Evolutionary conservation across 805 yeast genomes (phyloP), one percentile per base, ranked within the genome.

Genomic region (Saturnispora bothae): DNA sequence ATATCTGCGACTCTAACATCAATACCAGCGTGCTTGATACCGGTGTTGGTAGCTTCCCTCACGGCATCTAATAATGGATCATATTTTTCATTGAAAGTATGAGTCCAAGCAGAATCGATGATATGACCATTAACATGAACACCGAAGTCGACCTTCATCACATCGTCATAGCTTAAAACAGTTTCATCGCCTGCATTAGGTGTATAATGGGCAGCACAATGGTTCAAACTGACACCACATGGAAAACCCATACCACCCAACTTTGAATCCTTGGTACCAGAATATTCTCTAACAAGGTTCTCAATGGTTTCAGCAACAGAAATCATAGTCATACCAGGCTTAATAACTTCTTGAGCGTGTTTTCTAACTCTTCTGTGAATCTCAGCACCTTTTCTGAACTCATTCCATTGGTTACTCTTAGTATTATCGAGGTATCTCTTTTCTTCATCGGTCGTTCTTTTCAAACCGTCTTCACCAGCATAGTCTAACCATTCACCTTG

Each of bases 201-300:
- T 0, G 97, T 89, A 61, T 86, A 92, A 58, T 92, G 99, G 0
- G 98, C 98, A 19, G 99, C 99, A 54, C 85, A 79, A 54, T 86
- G 83, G 61, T 92, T 92, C 46, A 89, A 60, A 1, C 95, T 84
- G 28, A 92, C 71, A 42, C 99, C 99, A n/a, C 96, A 86, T 36
- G 99, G 99, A 70, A 92, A 92, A 5, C 97, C 99, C 51, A 88
- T 76, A 28, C 99, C 99, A 14, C 85, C 92, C 43, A 71, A 68
- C 22, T 72, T 69, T 31, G 76, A 68, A 50, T 77, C 80, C 36
- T 79, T 80, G 1, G 59, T 54, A 16, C 53, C 60, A 13, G 86
- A 70, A 49, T 79, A 75, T 4, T 76, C 71, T 49, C 97, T 71
- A 6, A 83, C 81, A 0, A 89, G 73, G 54, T 85, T 74, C 60